A percentile compares a stretch with the other conserved stretches of the same genome.
Conservation (phyloP, 208 protist genomes). For the Endotrypanum monterogeii region DNA sequence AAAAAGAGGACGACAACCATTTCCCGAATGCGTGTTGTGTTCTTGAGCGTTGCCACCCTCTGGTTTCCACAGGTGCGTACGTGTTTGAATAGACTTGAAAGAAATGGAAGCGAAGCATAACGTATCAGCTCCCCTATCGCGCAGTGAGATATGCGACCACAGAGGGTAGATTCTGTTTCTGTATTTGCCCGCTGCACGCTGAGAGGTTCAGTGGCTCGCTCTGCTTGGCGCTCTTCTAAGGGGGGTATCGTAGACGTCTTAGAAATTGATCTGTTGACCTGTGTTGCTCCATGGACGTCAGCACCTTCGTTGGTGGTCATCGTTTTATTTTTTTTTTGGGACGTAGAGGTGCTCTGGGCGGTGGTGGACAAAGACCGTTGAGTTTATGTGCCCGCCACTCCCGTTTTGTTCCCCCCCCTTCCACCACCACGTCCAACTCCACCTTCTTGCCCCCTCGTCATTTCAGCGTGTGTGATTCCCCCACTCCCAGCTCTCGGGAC, state of each 20-base stretch:
- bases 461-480: too few relatives aligned
- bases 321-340: not conserved
- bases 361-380: not conserved
- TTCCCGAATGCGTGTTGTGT: too few relatives aligned
- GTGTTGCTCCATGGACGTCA: not conserved
- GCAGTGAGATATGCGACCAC: too few relatives aligned
- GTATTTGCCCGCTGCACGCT: not conserved
- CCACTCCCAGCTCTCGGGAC: not conserved
- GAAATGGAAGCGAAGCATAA: not conserved
- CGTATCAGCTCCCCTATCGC: not conserved
- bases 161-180: not conserved
- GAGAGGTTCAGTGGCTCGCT: not conserved
- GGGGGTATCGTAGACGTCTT: not conserved
- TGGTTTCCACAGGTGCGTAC: not conserved
- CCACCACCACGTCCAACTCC: not conserved
- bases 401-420: not conserved
- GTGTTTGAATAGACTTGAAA: not conserved
- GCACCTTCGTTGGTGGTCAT: not conserved
- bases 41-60: not conserved
- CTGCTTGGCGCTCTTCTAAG: not conserved
- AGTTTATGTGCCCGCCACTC: not conserved
- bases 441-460: too few relatives aligned
- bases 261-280: not conserved
- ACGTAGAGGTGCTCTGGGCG: not conserved
- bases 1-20: too few relatives aligned